Base-by-base conservation (phyloP, 345 rosid species). In the Dipteronia dyeriana region DNA sequence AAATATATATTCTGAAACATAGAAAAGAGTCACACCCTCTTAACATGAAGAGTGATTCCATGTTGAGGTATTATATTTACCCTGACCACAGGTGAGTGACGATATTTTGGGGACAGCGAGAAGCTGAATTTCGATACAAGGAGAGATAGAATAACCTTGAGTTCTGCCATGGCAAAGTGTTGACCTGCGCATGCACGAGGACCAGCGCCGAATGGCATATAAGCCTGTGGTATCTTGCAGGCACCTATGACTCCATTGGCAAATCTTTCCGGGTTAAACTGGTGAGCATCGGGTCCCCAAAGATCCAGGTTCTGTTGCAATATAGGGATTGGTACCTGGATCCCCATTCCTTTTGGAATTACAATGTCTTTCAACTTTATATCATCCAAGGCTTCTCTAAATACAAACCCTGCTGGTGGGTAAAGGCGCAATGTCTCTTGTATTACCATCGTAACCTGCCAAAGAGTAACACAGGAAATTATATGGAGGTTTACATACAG, bases 241-340 rank as follows among this genome's bases (percentile, higher is more conserved):
- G 92, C 88, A 53, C 72, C 76, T 16, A 68, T n/a, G 10, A 87
- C 45, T 17, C 92, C 94, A n/a, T 83, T 69, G 3, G 77, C 75
- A 69, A 88, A 88, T 79, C 90, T 77, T 38, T 51, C 71, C 3
- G 91, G 94, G 67, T 86, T 82, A 59, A 88, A 86, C 38, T 84
- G 68, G 23, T 71, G 60, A 0, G 86, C 87, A 63, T 87, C 84
- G 0, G 80, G 63, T 17, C 91, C 94, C 89, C 94, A 88, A 13
- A 77, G 74, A 10, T 77, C 73, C 14, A 74, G 76, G 47, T 79
- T 51, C 66, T 78, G 82, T 13, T 90, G 91, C 23, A 87, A 70
- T 14, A 71, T 25, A 4, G 82, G 43, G 4, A 86, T 63, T 0
- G 89, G 91, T 43, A 90, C 75, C 39, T 73, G 78, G 70, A 90